Evolutionary conservation across 768 basidiomycete genomes (phyloP), one percentile per base, ranked within the genome.

Genomic region (Russula griseocarnosa): DNA sequence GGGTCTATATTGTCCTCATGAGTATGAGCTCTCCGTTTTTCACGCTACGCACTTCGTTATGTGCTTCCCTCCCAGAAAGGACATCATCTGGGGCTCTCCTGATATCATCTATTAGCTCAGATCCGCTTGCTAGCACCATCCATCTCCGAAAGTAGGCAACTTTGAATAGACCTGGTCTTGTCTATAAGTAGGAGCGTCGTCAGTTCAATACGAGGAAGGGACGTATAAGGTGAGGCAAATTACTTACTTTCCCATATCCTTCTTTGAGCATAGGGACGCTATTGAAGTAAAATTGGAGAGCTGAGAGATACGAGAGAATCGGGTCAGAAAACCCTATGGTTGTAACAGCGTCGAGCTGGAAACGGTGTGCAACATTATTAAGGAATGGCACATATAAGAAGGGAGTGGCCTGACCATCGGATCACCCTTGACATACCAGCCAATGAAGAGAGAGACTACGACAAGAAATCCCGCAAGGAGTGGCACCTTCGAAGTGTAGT

Each of bases 301-400:
- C 66, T 2, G 58, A 63, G 5, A 55, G 24, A 52, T 69, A 76
- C 10, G 74, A 76, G 24, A 71, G 66, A 1, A 76, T 42, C 38
- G 72, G 69, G 14, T 52, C 61, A 9, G 65, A 70, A 50, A 16
- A 26, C 26, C 49, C 49, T 28, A 50, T 11, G 7, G 49, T 50
- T 26, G 49, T 10, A 26, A 50, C 36, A 34, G 32, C 10, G 13
- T 53, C n/a, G 32, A 53, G 20, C 52, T 53, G 9, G 24, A 40
- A 11, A 28, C 5, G 1, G 36, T 47, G 36, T 47, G 22, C 13
- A 22, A 30, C 3, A 34, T 28, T 7, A 0, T 11, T 55, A n/a
- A 50, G 36, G 7, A 11, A 26, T 8, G 16, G 11, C 9, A 18
- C 3, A 8, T 14, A 20, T 26, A 16, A 26, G 2, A 51, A 20